phyloP scores from a whole-genome alignment of 306 rosid species.

The Castanea crenata region DNA sequence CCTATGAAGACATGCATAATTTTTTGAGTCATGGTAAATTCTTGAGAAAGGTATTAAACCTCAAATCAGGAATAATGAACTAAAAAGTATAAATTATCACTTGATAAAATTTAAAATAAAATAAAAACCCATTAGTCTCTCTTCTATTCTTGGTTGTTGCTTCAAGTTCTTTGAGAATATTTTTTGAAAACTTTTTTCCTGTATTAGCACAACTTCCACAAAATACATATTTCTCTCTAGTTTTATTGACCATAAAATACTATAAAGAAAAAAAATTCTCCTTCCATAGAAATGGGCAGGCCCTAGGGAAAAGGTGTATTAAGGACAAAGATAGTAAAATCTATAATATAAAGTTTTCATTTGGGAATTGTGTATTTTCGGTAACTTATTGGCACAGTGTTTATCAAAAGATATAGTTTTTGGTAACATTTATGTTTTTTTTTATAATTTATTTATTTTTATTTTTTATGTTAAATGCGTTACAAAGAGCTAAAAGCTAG shows the following conservation, averaged over 20 bases:
- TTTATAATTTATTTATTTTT: no score
- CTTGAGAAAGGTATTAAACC: background rate
- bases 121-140: background rate
- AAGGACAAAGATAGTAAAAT: background rate
- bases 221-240: background rate
- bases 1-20: conserved; percentile 34
- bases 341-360: background rate
- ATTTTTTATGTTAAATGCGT: no score
- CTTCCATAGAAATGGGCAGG: background rate
- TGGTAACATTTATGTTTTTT: no score
- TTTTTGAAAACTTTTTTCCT: background rate
- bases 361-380: no score
- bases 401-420: no score
- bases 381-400: no score
- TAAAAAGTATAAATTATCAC: background rate
- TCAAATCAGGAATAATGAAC: background rate
- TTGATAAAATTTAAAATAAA: no score
- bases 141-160: background rate
- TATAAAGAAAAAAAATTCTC: background rate
- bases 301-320: background rate
- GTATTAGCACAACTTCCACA: background rate
- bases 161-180: no score
- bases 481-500: no score
- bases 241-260: background rate
- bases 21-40: background rate